Evolutionary conservation across 495 filamentous ascomycete genomes (phyloP), one percentile per base, ranked within the genome.

Genomic region (Trypethelium eluteriae): DNA sequence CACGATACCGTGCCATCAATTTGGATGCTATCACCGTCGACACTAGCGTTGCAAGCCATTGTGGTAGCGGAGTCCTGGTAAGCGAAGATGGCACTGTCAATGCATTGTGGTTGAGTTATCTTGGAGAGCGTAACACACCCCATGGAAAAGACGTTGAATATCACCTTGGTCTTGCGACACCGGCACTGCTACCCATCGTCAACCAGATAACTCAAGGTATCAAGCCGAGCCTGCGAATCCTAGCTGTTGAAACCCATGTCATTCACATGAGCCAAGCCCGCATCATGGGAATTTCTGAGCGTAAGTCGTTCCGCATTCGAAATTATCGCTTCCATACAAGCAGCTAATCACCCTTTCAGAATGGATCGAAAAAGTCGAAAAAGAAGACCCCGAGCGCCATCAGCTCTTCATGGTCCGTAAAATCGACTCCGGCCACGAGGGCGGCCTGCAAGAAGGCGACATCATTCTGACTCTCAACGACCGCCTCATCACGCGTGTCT

Each of bases 331-430:
- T 18, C 14, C 6, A 1, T 39, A 18, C 5, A 62, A 4, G 6
- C 39, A 53, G 47, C 47, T 63, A 39, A 64, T 25, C 3, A 25
- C 14, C 12, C 14, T 12, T 14, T 2, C 39, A 66, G 89, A 95
- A 62, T 97, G 94, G 95, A 96, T 98, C 70, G 82, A 89, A 68
- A 87, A 89, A 76, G 92, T 96, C 34, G 87, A 93, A 41, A 76
- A 84, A 63, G 89, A 92, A 64, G 96, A 97, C 71, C 89, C 90
- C 9, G 86, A 93, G 18, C 88, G 89, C 63, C 94, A 99, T 75
- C 94, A 98, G 76, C 84, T 99, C 32, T 99, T 99, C 80, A 95
- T 99, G 90, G 89, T 99, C 36, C 91, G 92, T 67, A 99, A 99
- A 78, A 85, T 93, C 44, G 87, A 95, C 71, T 88, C 86, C 46